Percentiles rank a stretch among this genome's conserved stretches.
Evolutionary conservation across 2,329 filamentous ascomycete species (phyloP).

Genomic region (Alternaria triticina): DNA sequence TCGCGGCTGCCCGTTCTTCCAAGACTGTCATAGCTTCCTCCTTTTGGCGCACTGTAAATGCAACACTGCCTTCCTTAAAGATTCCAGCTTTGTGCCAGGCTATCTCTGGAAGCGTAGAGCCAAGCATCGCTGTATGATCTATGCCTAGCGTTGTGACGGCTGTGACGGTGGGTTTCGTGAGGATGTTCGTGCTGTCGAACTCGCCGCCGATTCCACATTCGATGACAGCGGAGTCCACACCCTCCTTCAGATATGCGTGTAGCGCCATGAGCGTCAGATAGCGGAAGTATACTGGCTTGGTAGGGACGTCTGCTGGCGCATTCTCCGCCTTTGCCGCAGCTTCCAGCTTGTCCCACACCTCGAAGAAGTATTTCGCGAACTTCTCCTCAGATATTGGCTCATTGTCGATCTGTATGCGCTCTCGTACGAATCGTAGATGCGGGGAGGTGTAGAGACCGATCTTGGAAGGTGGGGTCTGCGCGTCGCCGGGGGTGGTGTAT

Average conservation of each 20-base stretch:
- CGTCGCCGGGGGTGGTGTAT: slow-evolving; percentile 55
- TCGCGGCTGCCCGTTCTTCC: slow-evolving; percentile 60
- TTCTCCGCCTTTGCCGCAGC: slow-evolving; percentile 60
- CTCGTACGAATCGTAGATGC: slow-evolving; percentile 81
- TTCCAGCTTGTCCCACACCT: slow-evolving; percentile 76
- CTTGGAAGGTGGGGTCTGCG: slow-evolving; percentile 54
- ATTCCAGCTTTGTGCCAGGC: slow-evolving; percentile 94
- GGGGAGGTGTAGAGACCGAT: slow-evolving; percentile 86
- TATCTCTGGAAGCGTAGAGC: slow-evolving; percentile 78
- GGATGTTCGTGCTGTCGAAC: slow-evolving; percentile 89
- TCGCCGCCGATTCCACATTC: slow-evolving; percentile 96
- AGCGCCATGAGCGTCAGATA: slow-evolving; percentile 89
- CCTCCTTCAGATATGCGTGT: slow-evolving; percentile 78
- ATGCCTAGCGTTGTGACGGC: slow-evolving; percentile 83
- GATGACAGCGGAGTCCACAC: slow-evolving; percentile 78
- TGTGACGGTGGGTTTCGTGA: slow-evolving; percentile 71
- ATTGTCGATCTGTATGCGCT: slow-evolving; percentile 83
- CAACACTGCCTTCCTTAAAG: slow-evolving; percentile 70
- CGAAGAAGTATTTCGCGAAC: slow-evolving; percentile 82
- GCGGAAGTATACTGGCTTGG: slow-evolving; percentile 90
- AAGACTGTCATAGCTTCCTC: slow-evolving; percentile 63
- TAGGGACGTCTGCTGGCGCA: slow-evolving; percentile 55
- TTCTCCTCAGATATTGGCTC: slow-evolving; percentile 69
- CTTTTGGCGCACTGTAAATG: slow-evolving; percentile 68
- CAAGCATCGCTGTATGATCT: slow-evolving; percentile 83